phyloP scores from a whole-genome alignment of 2,329 filamentous ascomycete genomes.

The Aspergillus udagawae region DNA sequence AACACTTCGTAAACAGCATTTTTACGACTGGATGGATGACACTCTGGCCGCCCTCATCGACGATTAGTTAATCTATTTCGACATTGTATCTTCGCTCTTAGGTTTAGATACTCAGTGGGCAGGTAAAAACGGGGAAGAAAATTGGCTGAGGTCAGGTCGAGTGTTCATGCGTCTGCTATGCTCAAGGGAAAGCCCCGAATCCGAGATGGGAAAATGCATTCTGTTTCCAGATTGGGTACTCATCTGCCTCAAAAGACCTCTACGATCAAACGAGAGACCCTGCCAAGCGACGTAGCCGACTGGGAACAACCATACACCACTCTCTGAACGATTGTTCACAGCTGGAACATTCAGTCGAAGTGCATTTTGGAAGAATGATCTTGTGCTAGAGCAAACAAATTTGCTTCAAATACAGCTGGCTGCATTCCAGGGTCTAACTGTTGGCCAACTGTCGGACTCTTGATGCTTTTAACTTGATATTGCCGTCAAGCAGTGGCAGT shows the following conservation, averaged over 20 bases:
- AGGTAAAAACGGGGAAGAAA: too few relatives aligned
- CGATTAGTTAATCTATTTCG: slow-evolving; percentile 4
- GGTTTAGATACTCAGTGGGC: too few relatives aligned
- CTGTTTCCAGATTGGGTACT: background rate
- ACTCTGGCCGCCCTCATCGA: slow-evolving; percentile 2
- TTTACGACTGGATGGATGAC: background rate
- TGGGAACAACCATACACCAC: background rate
- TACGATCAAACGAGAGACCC: background rate
- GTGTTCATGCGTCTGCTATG: too few relatives aligned
- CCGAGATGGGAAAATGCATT: background rate
- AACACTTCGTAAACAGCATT: background rate
- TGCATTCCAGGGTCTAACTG: background rate
- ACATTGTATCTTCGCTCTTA: background rate
- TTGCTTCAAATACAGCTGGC: background rate
- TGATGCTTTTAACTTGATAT: background rate
- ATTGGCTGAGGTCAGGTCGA: too few relatives aligned
- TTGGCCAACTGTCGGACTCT: background rate
- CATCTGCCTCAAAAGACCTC: background rate
- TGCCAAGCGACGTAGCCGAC: background rate
- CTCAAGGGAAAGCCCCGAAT: background rate
- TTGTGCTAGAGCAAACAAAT: background rate
- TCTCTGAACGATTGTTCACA: background rate
- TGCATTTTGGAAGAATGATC: background rate
- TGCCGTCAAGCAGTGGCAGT: background rate
- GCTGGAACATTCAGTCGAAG: too few relatives aligned